These are phyloP conservation scores for Pseudocercospora eumusae DNA, from an alignment of 2,329 filamentous ascomycete genomes.

Conservation along the genomic window DNA sequence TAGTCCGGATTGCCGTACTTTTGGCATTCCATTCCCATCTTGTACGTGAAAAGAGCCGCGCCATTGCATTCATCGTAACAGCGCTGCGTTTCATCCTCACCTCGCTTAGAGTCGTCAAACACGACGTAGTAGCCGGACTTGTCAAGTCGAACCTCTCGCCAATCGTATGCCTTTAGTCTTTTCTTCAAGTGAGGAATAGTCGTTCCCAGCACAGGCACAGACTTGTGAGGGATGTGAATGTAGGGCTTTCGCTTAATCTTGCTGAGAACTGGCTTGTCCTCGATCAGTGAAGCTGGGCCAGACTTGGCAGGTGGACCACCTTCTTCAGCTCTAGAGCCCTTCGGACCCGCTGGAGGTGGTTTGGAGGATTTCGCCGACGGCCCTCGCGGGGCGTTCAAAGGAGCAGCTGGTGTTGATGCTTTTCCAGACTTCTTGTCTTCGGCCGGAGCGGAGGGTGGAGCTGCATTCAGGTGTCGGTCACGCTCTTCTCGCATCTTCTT, in stretches of 20 bases:
- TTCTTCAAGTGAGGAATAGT: slow-evolving; percentile 90
- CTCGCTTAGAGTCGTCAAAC: slow-evolving; percentile 77
- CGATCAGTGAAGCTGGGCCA: slow-evolving; percentile 58
- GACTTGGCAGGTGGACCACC: slow-evolving; percentile 22
- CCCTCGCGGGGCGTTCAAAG: slow-evolving; percentile 77
- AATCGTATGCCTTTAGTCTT: slow-evolving; percentile 77
- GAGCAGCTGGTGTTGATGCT: slow-evolving; percentile 65
- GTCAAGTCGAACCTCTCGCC: slow-evolving; percentile 81
- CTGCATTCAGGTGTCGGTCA: slow-evolving; percentile 44
- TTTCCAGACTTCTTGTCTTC: slow-evolving; percentile 36
- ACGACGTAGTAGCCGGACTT: slow-evolving; percentile 85
- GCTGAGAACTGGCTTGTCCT: slow-evolving; percentile 65
- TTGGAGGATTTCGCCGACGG: slow-evolving; percentile 61
- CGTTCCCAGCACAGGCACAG: slow-evolving; percentile 80
- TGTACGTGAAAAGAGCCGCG: slow-evolving; percentile 85
- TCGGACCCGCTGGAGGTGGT: slow-evolving; percentile 30
- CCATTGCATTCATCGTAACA: slow-evolving; percentile 79
- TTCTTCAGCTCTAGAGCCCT: slow-evolving; percentile 42
- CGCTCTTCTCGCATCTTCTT: slow-evolving; percentile 67
- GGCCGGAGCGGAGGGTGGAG: slow-evolving; percentile 36
- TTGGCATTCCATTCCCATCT: slow-evolving; percentile 86
- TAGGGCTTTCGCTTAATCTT: slow-evolving; percentile 80
- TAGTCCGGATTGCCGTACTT: slow-evolving; percentile 67
- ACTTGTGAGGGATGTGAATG: slow-evolving; percentile 82
- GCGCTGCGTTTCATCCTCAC: slow-evolving; percentile 76